Evolutionary conservation across 106 monocot species (phyloP), one percentile per base, ranked within the genome.

Genomic region (Dendrobium officinale): DNA sequence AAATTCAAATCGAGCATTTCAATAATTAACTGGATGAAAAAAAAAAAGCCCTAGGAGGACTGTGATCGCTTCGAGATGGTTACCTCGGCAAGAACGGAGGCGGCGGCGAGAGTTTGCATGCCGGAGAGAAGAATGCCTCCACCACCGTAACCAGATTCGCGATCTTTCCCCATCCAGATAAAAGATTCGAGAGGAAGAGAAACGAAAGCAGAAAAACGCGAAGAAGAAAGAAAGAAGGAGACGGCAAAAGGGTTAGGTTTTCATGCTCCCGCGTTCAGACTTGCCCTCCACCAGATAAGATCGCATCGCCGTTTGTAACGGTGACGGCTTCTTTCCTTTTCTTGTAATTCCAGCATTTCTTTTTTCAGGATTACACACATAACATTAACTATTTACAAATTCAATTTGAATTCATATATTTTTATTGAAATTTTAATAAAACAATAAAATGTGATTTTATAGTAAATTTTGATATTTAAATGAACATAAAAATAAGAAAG

Each of bases 271-370:
- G 26, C 64, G 17, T 78, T 26, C 75, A 66, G 82, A 78, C 54
- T 74, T 37, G 78, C 24, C 87, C 84, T 81, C 42, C 84, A 72
- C 84, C 73, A 55, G 87, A 81, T 84, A 59, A 26, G 64, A 59
- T 80, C 87, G 64, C 55, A 3, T 24, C 26, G 45, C 59, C 84
- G 78, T 79, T 78, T 58, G 15, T 70, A 27, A 70, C 70, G 70
- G 64, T 15, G 15, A 10, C 51, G 9, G 11, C 11, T 51, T 13
- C 13, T 13, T 51, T 51, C 2, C 13, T 51, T 11, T 51, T 51
- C 48, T 48, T 8, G 48, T 48, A 48, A 48, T 48, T 37, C 37
- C 37, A 37, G 3, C 37, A 2, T 37, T 37, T 37, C 37, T 37
- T 37, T 37, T 37, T 37, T 37, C 37, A 37, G 37, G 37, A 37